phyloP scores from a whole-genome alignment of 306 rosid species.

The Lathyrus tuberosus region DNA sequence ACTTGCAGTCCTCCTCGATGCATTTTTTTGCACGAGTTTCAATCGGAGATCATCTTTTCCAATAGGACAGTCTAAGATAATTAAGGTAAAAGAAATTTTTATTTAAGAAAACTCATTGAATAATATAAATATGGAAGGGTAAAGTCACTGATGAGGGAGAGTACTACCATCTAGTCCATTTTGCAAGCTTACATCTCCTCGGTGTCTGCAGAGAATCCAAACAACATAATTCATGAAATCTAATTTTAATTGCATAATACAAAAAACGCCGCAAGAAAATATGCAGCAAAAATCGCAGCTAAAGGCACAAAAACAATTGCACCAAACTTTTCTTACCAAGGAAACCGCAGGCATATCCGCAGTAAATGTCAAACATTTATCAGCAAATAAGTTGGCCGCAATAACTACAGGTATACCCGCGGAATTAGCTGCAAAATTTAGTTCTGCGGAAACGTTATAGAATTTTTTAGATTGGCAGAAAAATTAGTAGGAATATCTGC shows the following conservation, averaged over 20 bases:
- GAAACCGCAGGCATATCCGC: no score
- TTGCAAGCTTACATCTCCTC: conserved; percentile 54
- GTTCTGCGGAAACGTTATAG: no score
- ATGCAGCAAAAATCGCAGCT: no score
- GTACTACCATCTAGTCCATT: conserved; percentile 62
- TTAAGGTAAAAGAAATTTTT: conserved; percentile 33
- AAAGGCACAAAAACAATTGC: no score
- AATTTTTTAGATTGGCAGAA: no score
- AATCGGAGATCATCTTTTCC: conserved; percentile 81
- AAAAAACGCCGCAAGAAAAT: no score
- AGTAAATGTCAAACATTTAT: no score
- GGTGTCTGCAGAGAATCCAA: conserved; percentile 60
- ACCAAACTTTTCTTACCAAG: no score
- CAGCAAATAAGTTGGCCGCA: no score
- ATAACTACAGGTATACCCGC: no score
- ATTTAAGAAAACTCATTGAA: conserved; percentile 20
- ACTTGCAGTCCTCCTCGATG: conserved; percentile 51
- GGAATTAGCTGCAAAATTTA: no score
- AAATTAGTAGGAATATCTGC: no score
- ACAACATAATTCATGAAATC: conserved; percentile 21
- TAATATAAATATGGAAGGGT: conserved; percentile 37
- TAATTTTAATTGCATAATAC: conserved; percentile 2
- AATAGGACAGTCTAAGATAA: conserved; percentile 50
- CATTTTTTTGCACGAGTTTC: conserved; percentile 78
- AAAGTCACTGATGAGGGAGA: conserved; percentile 43